These are phyloP conservation scores for Coemansia sp. DNA, from an alignment of 192 early-diverging fungal species.

Conservation along the genomic window DNA sequence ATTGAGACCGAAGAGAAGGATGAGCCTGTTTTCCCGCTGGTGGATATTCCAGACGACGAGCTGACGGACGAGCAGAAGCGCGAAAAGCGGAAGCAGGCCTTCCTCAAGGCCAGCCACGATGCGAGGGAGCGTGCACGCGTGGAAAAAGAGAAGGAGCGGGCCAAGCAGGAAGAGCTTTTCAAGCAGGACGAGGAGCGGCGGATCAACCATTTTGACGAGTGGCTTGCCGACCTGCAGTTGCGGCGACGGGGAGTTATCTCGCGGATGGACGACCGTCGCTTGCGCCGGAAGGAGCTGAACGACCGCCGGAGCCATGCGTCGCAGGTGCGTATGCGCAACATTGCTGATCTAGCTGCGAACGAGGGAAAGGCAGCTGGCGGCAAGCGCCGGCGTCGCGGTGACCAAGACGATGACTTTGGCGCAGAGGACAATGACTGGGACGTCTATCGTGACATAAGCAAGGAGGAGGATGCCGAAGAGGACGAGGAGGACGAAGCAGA, in stretches of 20 bases:
- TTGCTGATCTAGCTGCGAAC: conserved; percentile 77
- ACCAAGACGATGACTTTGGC: conserved; percentile 87
- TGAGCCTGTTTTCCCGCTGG: conserved; percentile 69
- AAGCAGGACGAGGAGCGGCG: conserved; percentile 75
- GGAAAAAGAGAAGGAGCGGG: conserved; percentile 69
- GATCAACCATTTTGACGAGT: conserved; percentile 64
- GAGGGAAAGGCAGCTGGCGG: conserved; percentile 11
- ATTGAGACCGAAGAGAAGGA: conserved; percentile 79
- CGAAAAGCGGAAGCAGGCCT: conserved; percentile 83
- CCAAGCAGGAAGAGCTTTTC: conserved; percentile 57
- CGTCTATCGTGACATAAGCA: conserved; percentile 88
- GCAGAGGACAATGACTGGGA: conserved; percentile 91
- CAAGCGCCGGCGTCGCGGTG: conserved; percentile 52
- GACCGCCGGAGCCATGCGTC: conserved; percentile 88
- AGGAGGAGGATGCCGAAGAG: conserved; percentile 80
- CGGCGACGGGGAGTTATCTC: conserved; percentile 65
- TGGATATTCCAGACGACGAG: conserved; percentile 78
- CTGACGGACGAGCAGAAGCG: conserved; percentile 75
- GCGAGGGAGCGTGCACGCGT: conserved; percentile 69
- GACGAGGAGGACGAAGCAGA: conserved; percentile 70
- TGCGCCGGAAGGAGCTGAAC: conserved; percentile 72
- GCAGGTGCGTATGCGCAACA: conserved; percentile 80
- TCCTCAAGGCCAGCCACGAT: conserved; percentile 76
- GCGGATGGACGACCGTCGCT: conserved; percentile 68
- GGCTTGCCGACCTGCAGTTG: conserved; percentile 68